Evolutionary conservation across 176 grass and related monocot genomes (phyloP).

Genomic region (Aegilops longissima): DNA sequence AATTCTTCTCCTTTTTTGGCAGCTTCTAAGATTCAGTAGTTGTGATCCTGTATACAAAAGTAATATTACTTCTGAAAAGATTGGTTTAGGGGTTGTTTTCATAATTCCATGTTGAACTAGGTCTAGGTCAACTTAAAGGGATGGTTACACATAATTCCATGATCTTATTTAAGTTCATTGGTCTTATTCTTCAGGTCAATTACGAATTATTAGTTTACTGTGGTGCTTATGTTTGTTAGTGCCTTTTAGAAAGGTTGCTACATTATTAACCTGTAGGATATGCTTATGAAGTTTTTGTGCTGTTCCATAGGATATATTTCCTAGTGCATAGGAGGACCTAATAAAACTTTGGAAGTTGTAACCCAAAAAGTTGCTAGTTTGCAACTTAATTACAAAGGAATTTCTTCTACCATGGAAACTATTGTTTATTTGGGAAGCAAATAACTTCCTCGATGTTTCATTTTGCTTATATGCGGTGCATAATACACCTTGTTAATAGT

Average conservation of each 20-base stretch:
- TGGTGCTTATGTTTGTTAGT: background rate
- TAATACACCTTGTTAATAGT: no score
- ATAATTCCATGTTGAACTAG: background rate
- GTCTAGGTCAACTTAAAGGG: background rate
- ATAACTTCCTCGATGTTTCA: no score
- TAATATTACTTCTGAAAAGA: background rate
- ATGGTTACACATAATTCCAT: background rate
- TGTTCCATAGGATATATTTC: background rate
- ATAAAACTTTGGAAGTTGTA: no score
- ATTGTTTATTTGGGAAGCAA: no score
- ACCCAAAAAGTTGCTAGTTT: no score
- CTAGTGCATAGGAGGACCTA: background rate
- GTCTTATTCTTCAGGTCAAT: background rate
- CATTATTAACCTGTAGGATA: background rate
- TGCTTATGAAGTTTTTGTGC: background rate
- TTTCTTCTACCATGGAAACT: no score
- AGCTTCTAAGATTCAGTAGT: background rate
- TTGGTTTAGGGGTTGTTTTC: background rate
- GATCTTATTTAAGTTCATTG: background rate
- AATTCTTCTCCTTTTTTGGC: background rate
- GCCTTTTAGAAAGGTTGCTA: background rate
- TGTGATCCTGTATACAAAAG: background rate
- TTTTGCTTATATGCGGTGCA: no score
- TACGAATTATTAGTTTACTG: background rate
- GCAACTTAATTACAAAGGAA: no score